Percentiles rank a stretch among this genome's conserved stretches.
phyloP scores from a whole-genome alignment of 129 eudicot genomes.

The Centrapalus pauciflorus region DNA sequence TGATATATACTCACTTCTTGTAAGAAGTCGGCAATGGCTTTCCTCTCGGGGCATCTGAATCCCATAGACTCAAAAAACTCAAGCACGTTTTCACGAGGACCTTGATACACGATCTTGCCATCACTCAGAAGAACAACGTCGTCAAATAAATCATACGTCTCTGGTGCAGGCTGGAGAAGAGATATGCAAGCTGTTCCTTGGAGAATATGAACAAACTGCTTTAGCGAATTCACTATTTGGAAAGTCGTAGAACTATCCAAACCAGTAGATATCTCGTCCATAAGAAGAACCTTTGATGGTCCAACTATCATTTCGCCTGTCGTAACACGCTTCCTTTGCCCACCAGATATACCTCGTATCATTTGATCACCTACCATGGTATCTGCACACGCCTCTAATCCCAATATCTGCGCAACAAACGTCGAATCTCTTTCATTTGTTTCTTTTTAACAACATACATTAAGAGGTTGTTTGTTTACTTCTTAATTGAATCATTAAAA shows the following conservation, averaged over 20 bases:
- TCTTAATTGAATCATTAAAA: too few species aligned
- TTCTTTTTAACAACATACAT: neutral
- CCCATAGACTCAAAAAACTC: conserved; percentile 78
- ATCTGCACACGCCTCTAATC: conserved; percentile 79
- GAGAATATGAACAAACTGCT: conserved; percentile 66
- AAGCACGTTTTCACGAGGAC: conserved; percentile 68
- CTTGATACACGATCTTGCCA: conserved; percentile 67
- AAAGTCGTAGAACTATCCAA: conserved; percentile 86
- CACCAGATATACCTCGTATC: conserved; percentile 85
- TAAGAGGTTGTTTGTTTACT: too few species aligned
- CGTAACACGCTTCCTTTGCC: conserved; percentile 83
- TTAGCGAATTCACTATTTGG: conserved; percentile 66
- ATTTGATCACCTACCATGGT: conserved; percentile 79
- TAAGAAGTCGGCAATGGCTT: conserved; percentile 85
- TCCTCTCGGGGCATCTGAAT: conserved; percentile 77
- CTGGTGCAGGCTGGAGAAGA: conserved; percentile 94
- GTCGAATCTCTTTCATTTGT: neutral
- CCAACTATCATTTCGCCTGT: conserved; percentile 96
- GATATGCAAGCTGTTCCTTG: conserved; percentile 72
- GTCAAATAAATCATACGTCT: conserved; percentile 71
- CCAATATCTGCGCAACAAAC: conserved; percentile 48
- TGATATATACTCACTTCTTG: conserved; percentile 58
- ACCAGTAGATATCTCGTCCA: conserved; percentile 97
- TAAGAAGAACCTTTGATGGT: conserved; percentile 76
- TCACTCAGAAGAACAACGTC: conserved; percentile 71